Evolutionary conservation across 306 rosid genomes (phyloP).

Genomic region (Prunus persica): Prunus_persica_NCBIv2 NC_034011.1:19677001-19677500

Average conservation of each 20-base stretch:
- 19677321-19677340: constrained; percentile 62
- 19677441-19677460: constrained; percentile 47
- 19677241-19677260: neutral
- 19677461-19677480: constrained; percentile 11
- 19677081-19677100: too few species aligned
- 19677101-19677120: too few species aligned
- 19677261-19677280: constrained; percentile 66
- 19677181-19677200: neutral
- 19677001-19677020: too few species aligned
- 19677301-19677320: constrained; percentile 68
- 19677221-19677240: neutral
- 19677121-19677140: too few species aligned
- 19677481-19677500: constrained; percentile 36
- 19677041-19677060: too few species aligned
- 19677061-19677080: too few species aligned
- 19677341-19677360: constrained; percentile 66
- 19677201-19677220: neutral
- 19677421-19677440: constrained; percentile 76
- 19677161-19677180: neutral
- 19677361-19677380: constrained; percentile 49
- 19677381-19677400: constrained; percentile 37
- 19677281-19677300: constrained; percentile 78
- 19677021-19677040: too few species aligned
- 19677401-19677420: constrained; percentile 53
- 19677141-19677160: too few species aligned